Evolutionary conservation across 2,329 filamentous ascomycete genomes (phyloP), one percentile per base, ranked within the genome.

Genomic region (Ramularia collo-cygni): DNA sequence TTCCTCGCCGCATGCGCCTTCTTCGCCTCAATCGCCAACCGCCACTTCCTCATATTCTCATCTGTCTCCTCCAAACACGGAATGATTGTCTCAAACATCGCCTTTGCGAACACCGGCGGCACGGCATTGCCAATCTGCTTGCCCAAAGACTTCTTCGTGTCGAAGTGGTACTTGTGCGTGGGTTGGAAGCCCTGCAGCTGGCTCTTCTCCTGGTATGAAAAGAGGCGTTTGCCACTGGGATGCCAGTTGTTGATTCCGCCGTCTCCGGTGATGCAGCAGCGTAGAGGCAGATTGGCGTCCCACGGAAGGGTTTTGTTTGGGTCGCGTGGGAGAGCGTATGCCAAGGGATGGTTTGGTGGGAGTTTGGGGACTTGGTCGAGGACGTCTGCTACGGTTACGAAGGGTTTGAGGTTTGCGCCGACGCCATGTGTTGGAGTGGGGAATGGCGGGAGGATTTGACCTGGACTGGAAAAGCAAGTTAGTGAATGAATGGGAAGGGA

Each of bases 71-170:
- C 17, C 16, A 53, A 15, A 9, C 29, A 40, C 28, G 43, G 29
- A 1, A 40, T 36, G 12, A 47, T 34, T 26, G 47, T 37, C 16
- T 34, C 19, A 31, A 50, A 51, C 14, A 53, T 27, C 7, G 24
- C 17, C 17, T 48, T 41, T 4, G 28, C 44, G 8, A 52, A 34
- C 3, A 39, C 36, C 3, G 44, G 28, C 3, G 86, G 83, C 12
- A 90, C 86, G 0, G 85, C 85, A 53, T 92, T 90, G 0, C 85
- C 85, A 47, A 90, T 84, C 57, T 88, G 83, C 47, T 68, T 73
- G 49, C 56, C 74, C 12, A 76, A 63, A 10, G 60, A 57, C 0
- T 59, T 65, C 1, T 60, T 55, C 14, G 21, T 36, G 16, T 31
- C 24, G 17, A 12, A 8, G 0, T 63, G 45, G 53, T 90, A 89